Evolutionary conservation across 2,329 filamentous ascomycete species (phyloP).

Genomic region (Penicillium psychrosexuale): DNA sequence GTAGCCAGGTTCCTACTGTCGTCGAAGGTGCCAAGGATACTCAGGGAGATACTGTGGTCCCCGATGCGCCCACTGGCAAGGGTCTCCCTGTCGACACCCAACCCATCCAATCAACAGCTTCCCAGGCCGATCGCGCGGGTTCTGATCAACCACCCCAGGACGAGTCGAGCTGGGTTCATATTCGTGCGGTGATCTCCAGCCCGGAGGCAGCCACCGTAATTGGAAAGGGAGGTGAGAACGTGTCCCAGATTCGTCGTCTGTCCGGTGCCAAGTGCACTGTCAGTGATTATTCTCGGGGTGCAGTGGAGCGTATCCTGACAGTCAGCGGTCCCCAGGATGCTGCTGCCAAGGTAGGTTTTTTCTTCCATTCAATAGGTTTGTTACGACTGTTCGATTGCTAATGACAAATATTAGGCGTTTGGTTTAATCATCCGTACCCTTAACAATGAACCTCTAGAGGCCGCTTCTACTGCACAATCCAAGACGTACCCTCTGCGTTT

Average conservation of each 20-base stretch:
- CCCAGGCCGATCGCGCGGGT: conserved; percentile 51
- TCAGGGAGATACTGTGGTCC: conserved; percentile 67
- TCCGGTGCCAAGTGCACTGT: conserved; percentile 98
- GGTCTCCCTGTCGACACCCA: conserved; percentile 52
- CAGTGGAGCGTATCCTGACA: conserved; percentile 94
- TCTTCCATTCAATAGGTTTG: neutral
- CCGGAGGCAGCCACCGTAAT: conserved; percentile 97
- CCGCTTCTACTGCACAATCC: conserved; percentile 85
- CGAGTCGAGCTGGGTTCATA: conserved; percentile 94
- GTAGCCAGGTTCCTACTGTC: conserved; percentile 15
- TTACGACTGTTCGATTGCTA: conserved; percentile 13
- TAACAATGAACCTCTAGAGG: conserved; percentile 90
- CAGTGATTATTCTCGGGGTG: conserved; percentile 95
- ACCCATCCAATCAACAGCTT: conserved; percentile 57
- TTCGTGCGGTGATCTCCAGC: conserved; percentile 94
- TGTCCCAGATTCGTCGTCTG: conserved; percentile 90
- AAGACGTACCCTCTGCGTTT: conserved; percentile 97
- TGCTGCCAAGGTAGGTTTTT: conserved; percentile 76
- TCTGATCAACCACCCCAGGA: conserved; percentile 62
- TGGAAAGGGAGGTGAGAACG: conserved; percentile 97
- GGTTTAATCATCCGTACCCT: conserved; percentile 96
- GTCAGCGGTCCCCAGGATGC: conserved; percentile 96
- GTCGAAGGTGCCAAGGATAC: conserved; percentile 26
- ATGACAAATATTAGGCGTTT: conserved; percentile 65
- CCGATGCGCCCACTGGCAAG: conserved; percentile 60